Evolutionary conservation across 352 stramenopile genomes (phyloP).

Genomic region (Pythium diclinum): DNA sequence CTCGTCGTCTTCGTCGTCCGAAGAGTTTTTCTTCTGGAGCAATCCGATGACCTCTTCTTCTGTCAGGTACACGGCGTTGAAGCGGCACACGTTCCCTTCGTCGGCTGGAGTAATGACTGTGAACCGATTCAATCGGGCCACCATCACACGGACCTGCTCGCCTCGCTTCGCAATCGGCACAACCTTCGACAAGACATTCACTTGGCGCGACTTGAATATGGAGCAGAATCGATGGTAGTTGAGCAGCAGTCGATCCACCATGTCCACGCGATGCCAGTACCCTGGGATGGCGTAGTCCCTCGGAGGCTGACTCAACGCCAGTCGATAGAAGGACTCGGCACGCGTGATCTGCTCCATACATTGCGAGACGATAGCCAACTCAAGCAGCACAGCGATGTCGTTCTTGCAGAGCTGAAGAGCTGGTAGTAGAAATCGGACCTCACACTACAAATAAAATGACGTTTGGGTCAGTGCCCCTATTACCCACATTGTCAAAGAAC

Average conservation of each 20-base stretch:
- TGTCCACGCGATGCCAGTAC: slow-evolving; percentile 57
- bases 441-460: slow-evolving; percentile 30
- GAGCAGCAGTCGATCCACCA: slow-evolving; percentile 52
- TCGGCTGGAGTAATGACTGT: slow-evolving; percentile 40
- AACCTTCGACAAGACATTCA: slow-evolving; percentile 46
- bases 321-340: slow-evolving; percentile 53
- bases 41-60: slow-evolving; percentile 47
- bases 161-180: slow-evolving; percentile 47
- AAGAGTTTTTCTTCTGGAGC: slow-evolving; percentile 14
- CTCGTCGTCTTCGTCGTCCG: slow-evolving; percentile 10
- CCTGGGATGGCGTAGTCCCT: slow-evolving; percentile 50
- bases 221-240: slow-evolving; percentile 77
- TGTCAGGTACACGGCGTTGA: slow-evolving; percentile 59
- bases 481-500: neutral
- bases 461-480: neutral
- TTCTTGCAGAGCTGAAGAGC: slow-evolving; percentile 50
- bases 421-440: slow-evolving; percentile 46
- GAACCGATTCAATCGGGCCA: slow-evolving; percentile 59
- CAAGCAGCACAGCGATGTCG: slow-evolving; percentile 46
- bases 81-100: slow-evolving; percentile 23
- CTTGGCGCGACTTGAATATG: slow-evolving; percentile 54
- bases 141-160: slow-evolving; percentile 50
- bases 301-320: slow-evolving; percentile 37
- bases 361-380: slow-evolving; percentile 61
- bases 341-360: slow-evolving; percentile 37